Evolutionary conservation across 805 yeast genomes (phyloP), one percentile per base, ranked within the genome.

Genomic region (Yarrowia porcina): DNA sequence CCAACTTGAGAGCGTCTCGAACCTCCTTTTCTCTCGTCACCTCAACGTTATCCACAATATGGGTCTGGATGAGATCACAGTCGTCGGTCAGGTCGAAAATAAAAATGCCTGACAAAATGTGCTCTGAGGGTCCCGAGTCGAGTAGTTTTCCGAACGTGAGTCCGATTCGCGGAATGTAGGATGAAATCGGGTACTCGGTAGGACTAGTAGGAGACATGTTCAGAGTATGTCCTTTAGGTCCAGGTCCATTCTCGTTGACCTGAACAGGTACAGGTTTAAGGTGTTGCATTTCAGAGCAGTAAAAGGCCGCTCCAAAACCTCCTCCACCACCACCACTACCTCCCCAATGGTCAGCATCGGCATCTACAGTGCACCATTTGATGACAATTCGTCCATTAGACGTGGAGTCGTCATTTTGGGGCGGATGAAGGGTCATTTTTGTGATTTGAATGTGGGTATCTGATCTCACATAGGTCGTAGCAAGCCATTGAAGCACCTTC

Each of bases 1-100:
- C 49, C 13, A 39, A 20, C 39, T 56, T 56, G 28, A 39, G 35
- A 2, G 49, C 49, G 17, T 39, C 47, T 18, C 61, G 18, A 1
- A 27, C 47, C 28, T 59, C 63, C 28, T 59, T 45, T 33, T 32
- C 33, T 15, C 28, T 7, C 1, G 33, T 59, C n/a, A 44, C 36
- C 25, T 59, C 63, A 33, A 59, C 63, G 21, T 59, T 59, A 18
- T 59, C 54, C n/a, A 59, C 54, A 23, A 59, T 44, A 11, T 59
- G 63, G 1, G 52, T 59, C 28, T 59, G 45, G 23, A 59, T 59
- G 18, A 44, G 54, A 13, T 35, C 42, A 32, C 63, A 59, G 25
- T 59, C 25, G 4, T 44, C 54, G 8, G 33, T 45, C 13, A 59
- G 54, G 18, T 59, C 63, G 36, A 59, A 59, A 15, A 45, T 59